Base-by-base conservation (phyloP, 2,329 filamentous ascomycete species). In the Huntiella bhutanensis region DNA sequence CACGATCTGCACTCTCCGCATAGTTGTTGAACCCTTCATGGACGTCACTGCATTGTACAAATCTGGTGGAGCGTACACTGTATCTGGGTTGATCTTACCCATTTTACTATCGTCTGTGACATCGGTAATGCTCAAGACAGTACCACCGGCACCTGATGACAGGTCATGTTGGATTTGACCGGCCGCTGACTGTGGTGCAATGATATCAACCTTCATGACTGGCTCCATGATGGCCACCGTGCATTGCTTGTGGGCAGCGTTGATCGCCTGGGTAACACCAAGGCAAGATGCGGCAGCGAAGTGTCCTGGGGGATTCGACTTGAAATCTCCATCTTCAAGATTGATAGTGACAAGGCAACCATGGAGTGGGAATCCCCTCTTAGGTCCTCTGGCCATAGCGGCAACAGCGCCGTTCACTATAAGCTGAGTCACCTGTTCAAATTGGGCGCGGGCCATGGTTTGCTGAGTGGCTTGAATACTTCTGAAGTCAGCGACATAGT, bases 171-270 rank as follows among this genome's bases (percentile, higher is more conserved):
- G 77, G 7, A 98, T 82, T 4, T 73, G 73, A 3, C 87, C 86
- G 1, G 94, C 77, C 5, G 75, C 78, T 4, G 71, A 70, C 61
- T 95, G 88, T 44, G 91, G 83, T 43, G 91, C 85, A 53, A 75
- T 78, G 56, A 98, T 93, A 45, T 80, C 77, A 4, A 83, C 84
- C 50, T 79, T 77, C 85, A 96, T 95, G 46, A 98, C 82, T 1
- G 91, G 91, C 57, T 98, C 91, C 64, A 96, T 80, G 35, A 98
- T 66, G 1, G 72, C 71, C 1, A 85, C 71, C 2, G 64, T 57
- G 22, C 63, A 60, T 7, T 69, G 63, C 13, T 13, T 35, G 47
- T 74, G 68, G 0, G 77, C 75, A 13, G 75, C 68, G 43, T 73
- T 71, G 1, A 96, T 69, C 0, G 80, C 79, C 6, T 71, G 67